A percentile compares a stretch with the other conserved stretches of the same genome.
These are phyloP conservation scores for Aspergillus sclerotiicarbonarius DNA, from an alignment of 495 filamentous ascomycete genomes.

Conservation along the genomic window DNA sequence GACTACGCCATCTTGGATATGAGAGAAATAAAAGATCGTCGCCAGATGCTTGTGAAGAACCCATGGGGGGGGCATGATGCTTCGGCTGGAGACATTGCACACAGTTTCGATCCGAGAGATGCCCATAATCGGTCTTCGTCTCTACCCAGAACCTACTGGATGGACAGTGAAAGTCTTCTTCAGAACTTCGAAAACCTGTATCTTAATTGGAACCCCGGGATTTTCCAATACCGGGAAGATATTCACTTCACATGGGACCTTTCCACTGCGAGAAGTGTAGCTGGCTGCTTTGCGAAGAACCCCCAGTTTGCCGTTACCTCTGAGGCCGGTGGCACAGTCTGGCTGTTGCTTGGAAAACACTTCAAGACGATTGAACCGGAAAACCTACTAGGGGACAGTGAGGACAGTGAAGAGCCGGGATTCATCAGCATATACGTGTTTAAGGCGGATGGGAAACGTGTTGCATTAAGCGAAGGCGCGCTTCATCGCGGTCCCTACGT, in stretches of 20 bases:
- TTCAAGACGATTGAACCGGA: constrained; percentile 50
- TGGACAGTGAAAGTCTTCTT: constrained; percentile 76
- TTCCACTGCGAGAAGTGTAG: constrained; percentile 49
- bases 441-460: constrained; percentile 64
- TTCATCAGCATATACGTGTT: constrained; percentile 89
- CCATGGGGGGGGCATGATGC: constrained; percentile 79
- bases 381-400: constrained; percentile 24
- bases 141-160: constrained; percentile 83
- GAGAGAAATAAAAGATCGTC: constrained; percentile 60
- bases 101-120: constrained; percentile 10
- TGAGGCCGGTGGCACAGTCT: constrained; percentile 59
- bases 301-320: constrained; percentile 77
- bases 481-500: constrained; percentile 77
- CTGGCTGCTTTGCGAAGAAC: constrained; percentile 68
- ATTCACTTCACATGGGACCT: constrained; percentile 89
- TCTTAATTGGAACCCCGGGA: constrained; percentile 90
- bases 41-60: constrained; percentile 83
- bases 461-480: constrained; percentile 67
- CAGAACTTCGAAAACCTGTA: constrained; percentile 95
- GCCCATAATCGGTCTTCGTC: constrained; percentile 21
- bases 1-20: constrained; percentile 91
- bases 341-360: constrained; percentile 83
- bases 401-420: constrained; percentile 49
- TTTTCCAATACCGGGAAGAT: constrained; percentile 80
- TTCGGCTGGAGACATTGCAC: constrained; percentile 15